These are phyloP conservation scores for Xylariaceae sp. DNA, from an alignment of 2,329 filamentous ascomycete genomes.

Conservation along the genomic window DNA sequence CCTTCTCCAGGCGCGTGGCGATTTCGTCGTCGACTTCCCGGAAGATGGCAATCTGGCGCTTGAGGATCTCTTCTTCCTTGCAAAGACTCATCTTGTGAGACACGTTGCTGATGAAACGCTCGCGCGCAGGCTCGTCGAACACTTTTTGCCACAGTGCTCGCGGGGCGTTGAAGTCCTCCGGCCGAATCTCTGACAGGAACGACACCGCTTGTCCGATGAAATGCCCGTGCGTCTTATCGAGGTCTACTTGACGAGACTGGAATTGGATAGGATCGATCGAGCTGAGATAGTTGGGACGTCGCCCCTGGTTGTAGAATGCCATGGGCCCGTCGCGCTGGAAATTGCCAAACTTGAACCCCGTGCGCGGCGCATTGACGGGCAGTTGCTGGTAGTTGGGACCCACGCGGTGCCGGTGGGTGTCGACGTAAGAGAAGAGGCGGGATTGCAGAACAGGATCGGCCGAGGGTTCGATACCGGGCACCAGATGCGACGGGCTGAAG, in stretches of 20 bases:
- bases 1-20: slow-evolving; percentile 54
- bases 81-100: slow-evolving; percentile 57
- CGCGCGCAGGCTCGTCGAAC: slow-evolving; percentile 51
- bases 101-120: slow-evolving; percentile 55
- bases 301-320: slow-evolving; percentile 62
- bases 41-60: slow-evolving; percentile 61
- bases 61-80: slow-evolving; percentile 53
- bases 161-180: slow-evolving; percentile 42
- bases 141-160: slow-evolving; percentile 56
- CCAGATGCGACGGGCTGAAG: slow-evolving; percentile 62
- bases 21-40: slow-evolving; percentile 56
- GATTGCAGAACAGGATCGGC: slow-evolving; percentile 65
- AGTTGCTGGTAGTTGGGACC: slow-evolving; percentile 56
- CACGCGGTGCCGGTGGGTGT: slow-evolving; percentile 55
- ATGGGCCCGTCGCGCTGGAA: slow-evolving; percentile 70
- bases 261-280: slow-evolving; percentile 33
- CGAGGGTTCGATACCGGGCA: slow-evolving; percentile 63
- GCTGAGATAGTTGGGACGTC: slow-evolving; percentile 51
- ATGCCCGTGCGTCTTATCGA: slow-evolving; percentile 35
- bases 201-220: slow-evolving; percentile 35
- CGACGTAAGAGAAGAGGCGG: slow-evolving; percentile 65
- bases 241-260: slow-evolving; percentile 29
- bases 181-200: slow-evolving; percentile 35
- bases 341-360: slow-evolving; percentile 49
- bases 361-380: slow-evolving; percentile 46